phyloP scores from a whole-genome alignment of 164 flowering plant species.

The Stephania japonica region DNA sequence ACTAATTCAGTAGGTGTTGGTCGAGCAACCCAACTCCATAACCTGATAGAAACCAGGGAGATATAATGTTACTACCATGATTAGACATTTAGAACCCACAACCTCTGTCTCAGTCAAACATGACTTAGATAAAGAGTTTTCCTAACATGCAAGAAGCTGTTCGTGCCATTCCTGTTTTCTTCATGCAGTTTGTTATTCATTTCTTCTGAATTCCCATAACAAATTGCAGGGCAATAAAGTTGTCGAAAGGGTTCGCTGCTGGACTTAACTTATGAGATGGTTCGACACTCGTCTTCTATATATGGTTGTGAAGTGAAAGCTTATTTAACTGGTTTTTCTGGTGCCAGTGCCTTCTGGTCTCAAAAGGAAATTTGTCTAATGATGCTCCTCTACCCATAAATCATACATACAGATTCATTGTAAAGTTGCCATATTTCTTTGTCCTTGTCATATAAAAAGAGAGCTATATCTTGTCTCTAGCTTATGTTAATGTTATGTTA shows the following conservation, averaged over 20 bases:
- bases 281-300: too few species aligned
- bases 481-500: not conserved
- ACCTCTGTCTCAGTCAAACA: too few species aligned
- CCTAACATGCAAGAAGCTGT: not conserved
- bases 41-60: too few species aligned
- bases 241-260: not conserved
- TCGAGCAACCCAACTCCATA: too few species aligned
- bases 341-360: not conserved
- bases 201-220: not conserved
- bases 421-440: slow-evolving; percentile 1
- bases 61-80: too few species aligned
- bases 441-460: slow-evolving; percentile 1
- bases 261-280: not conserved
- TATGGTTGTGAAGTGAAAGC: too few species aligned
- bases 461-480: not conserved
- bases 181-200: not conserved
- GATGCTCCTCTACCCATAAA: not conserved
- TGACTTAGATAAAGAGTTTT: too few species aligned
- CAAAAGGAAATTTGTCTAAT: not conserved
- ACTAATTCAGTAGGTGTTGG: too few species aligned
- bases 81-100: too few species aligned
- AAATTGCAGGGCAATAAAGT: not conserved
- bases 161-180: not conserved
- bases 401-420: not conserved
- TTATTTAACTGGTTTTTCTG: too few species aligned